A percentile compares a stretch with the other conserved stretches of the same genome.
phyloP scores from a whole-genome alignment of 1,284 basidiomycete species.

The Heterobasidion irregulare region DNA sequence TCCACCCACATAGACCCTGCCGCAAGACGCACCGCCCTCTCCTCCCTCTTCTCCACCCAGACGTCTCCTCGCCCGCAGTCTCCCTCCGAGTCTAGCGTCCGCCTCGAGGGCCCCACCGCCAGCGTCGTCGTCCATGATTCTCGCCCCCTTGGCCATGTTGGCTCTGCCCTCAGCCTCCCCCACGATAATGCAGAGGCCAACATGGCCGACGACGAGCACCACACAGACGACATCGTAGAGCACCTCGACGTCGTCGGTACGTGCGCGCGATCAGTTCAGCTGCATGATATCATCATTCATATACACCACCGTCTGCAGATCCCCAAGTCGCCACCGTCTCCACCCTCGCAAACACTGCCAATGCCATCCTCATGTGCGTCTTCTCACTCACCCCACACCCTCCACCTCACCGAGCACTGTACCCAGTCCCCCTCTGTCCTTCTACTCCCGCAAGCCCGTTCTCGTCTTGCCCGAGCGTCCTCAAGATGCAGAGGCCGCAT shows the following conservation, averaged over 20 bases:
- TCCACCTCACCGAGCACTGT: constrained; percentile 2
- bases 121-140: not conserved
- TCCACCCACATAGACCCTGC: not conserved
- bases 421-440: constrained; percentile 53
- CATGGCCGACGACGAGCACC: constrained; percentile 25
- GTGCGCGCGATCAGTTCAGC: constrained; percentile 8
- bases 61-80: not conserved
- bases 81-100: not conserved
- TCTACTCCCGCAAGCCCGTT: constrained; percentile 63
- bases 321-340: constrained; percentile 66
- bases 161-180: constrained; percentile 30
- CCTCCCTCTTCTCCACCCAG: not conserved
- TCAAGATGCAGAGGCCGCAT: constrained; percentile 24
- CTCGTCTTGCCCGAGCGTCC: constrained; percentile 33
- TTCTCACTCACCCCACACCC: not conserved
- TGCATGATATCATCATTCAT: constrained; percentile 1
- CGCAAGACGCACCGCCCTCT: not conserved
- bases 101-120: not conserved
- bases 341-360: constrained; percentile 70
- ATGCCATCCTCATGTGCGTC: constrained; percentile 60
- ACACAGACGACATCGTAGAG: constrained; percentile 68
- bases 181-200: not conserved
- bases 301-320: constrained; percentile 34
- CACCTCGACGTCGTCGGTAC: constrained; percentile 72
- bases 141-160: constrained; percentile 26